A percentile compares a stretch with the other conserved stretches of the same genome.
phyloP scores from a whole-genome alignment of 1,284 basidiomycete species.

The Boletus mariae region DNA sequence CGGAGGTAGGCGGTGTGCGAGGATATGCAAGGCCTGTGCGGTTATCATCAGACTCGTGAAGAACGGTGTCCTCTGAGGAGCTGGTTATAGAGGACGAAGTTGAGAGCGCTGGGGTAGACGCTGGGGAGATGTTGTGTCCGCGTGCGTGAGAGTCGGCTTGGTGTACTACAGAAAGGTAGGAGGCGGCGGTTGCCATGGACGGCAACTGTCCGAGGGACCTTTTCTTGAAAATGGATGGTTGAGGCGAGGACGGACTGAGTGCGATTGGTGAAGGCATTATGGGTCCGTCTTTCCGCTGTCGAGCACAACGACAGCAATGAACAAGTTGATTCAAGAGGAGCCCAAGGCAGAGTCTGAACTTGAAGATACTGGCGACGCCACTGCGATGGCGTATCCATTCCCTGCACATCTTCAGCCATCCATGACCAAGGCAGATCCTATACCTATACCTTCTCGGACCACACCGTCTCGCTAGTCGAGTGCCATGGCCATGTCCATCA shows the following conservation, averaged over 20 bases:
- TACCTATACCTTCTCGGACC: constrained; percentile 31
- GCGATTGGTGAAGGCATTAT: constrained; percentile 53
- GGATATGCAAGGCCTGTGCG: constrained; percentile 54
- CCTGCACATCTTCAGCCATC: constrained; percentile 31
- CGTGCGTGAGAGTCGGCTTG: constrained; percentile 63
- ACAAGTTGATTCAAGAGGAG: neutral
- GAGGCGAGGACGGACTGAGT: constrained; percentile 41
- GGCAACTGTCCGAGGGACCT: constrained; percentile 41
- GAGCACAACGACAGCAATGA: constrained; percentile 1
- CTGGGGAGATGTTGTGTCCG: constrained; percentile 31
- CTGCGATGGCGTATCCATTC: constrained; percentile 25
- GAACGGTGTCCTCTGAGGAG: constrained; percentile 59
- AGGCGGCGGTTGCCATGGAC: constrained; percentile 42
- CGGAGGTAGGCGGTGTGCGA: constrained; percentile 8
- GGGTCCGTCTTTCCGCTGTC: constrained; percentile 5
- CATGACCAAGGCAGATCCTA: constrained; percentile 26
- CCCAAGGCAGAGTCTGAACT: no score
- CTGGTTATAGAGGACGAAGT: constrained; percentile 63
- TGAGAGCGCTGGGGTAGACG: constrained; percentile 63
- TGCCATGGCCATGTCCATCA: constrained; percentile 29
- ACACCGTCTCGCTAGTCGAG: constrained; percentile 30
- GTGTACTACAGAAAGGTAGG: constrained; percentile 68
- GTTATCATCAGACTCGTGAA: constrained; percentile 49
- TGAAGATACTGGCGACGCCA: neutral
- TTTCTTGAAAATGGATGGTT: constrained; percentile 62